phyloP scores from a whole-genome alignment of 805 yeast genomes.

The Yarrowia bubula region DNA sequence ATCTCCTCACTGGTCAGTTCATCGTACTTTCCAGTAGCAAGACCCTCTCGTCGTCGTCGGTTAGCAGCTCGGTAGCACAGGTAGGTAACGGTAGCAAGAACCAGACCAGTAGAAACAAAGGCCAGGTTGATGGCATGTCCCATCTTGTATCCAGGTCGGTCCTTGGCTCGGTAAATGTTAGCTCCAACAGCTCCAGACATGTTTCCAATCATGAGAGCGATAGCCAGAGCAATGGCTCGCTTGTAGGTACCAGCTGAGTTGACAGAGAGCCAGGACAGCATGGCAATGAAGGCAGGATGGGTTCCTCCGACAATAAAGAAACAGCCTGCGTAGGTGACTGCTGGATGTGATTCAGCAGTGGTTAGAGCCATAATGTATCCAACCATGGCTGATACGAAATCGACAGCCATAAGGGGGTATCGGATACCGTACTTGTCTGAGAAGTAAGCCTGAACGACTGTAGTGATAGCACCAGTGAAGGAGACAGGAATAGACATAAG shows the following conservation, averaged over 20 bases:
- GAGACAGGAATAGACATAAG: constrained; percentile 49
- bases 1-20: constrained; percentile 8
- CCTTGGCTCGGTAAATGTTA: constrained; percentile 50
- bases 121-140: constrained; percentile 53
- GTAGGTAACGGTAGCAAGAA: constrained; percentile 17
- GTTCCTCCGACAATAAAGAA: constrained; percentile 54
- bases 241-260: constrained; percentile 57
- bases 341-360: constrained; percentile 41
- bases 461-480: constrained; percentile 39
- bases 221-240: constrained; percentile 52
- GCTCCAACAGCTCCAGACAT: constrained; percentile 61
- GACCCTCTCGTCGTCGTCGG: constrained; percentile 13
- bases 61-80: constrained; percentile 18
- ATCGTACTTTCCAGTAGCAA: constrained; percentile 17
- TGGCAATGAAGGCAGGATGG: constrained; percentile 56
- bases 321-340: constrained; percentile 50
- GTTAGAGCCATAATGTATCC: constrained; percentile 47
- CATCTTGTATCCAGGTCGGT: constrained; percentile 53
- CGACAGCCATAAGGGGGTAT: constrained; percentile 34
- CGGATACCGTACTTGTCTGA: constrained; percentile 40
- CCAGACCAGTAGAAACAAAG: constrained; percentile 41
- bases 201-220: constrained; percentile 62
- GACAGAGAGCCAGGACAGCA: constrained; percentile 58
- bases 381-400: constrained; percentile 37
- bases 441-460: constrained; percentile 31